Evolutionary conservation across 2,329 filamentous ascomycete species (phyloP), one percentile per base, ranked within the genome.

Genomic region (Lizonia empirigonia): DNA sequence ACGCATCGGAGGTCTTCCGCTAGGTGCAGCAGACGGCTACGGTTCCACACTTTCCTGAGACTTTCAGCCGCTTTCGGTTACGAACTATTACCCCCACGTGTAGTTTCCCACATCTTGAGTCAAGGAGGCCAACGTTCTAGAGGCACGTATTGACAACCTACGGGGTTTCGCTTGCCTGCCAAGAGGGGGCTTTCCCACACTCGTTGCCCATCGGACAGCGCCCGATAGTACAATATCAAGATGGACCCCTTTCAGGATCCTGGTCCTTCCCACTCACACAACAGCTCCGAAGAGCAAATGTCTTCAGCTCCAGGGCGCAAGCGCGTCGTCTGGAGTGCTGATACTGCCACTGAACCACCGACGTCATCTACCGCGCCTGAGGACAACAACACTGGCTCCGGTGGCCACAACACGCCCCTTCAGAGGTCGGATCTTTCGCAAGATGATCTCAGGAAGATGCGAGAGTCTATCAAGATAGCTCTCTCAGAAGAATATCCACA

Each of bases 381-480:
- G 7, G 63, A 64, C 7, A 34, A 22, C 27, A 64, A 65, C 18
- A 60, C 52, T 46, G 63, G 63, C 5, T 70, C 69, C n/a, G 59
- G 44, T 15, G 62, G 63, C 7, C 58, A 65, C 34, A 67, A 60
- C 26, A 69, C 70, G 1, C 69, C 67, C 8, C 47, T 70, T 19
- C 60, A 65, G 13, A 48, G 66, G 27, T 57, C 63, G 13, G 71
- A 73, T 52, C 60, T 72, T 7, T 70, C 69, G 18, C 65, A 71
- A 41, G 68, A 71, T 48, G 68, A 66, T n/a, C 53, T 66, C 8
- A 56, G 59, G 20, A 56, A 70, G 50, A 63, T 73, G 52, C 63
- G 69, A 45, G 61, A 69, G 39, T 69, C 71, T 10, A 62, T 74
- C 34, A 69, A 69, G 39, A 53, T 64, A 40, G 71, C 70, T 19